A percentile compares a stretch with the other conserved stretches of the same genome.
phyloP scores from a whole-genome alignment of 371 early-diverging fungal species.

The Antonospora locustae region DNA sequence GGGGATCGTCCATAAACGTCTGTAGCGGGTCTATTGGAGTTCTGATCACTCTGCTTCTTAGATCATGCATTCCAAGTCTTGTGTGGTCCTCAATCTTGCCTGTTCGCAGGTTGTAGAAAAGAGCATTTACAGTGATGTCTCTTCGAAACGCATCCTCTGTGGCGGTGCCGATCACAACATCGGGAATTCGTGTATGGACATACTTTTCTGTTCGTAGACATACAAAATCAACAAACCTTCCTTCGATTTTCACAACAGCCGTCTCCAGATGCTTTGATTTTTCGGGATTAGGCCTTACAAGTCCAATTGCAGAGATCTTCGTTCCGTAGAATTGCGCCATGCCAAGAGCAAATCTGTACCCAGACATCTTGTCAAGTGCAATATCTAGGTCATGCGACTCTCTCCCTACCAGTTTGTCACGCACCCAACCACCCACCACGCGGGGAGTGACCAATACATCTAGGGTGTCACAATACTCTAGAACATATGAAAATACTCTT shows the following conservation, averaged over 20 bases:
- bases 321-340: conserved; percentile 52
- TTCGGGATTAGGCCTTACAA: conserved; percentile 79
- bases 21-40: conserved; percentile 78
- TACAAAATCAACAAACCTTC: conserved; percentile 75
- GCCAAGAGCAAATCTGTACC: conserved; percentile 72
- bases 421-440: conserved; percentile 94
- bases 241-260: conserved; percentile 69
- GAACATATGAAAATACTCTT: too few relatives aligned
- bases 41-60: conserved; percentile 53
- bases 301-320: conserved; percentile 57
- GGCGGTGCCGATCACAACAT: conserved; percentile 72
- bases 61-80: conserved; percentile 55
- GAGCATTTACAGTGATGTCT: conserved; percentile 89
- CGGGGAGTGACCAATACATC: too few relatives aligned
- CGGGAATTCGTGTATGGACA: conserved; percentile 68
- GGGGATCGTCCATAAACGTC: conserved; percentile 88
- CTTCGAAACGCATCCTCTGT: conserved; percentile 83
- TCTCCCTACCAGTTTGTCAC: conserved; percentile 81
- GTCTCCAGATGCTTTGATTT: conserved; percentile 95
- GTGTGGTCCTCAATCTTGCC: conserved; percentile 77
- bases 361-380: conserved; percentile 80
- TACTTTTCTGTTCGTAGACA: conserved; percentile 82
- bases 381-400: conserved; percentile 82
- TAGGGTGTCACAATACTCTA: too few relatives aligned
- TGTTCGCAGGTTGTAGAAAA: conserved; percentile 87